Percentiles rank a stretch among this genome's conserved stretches.
Evolutionary conservation across 2,329 filamentous ascomycete genomes (phyloP).

Genomic region (Cladophialophora immunda): DNA sequence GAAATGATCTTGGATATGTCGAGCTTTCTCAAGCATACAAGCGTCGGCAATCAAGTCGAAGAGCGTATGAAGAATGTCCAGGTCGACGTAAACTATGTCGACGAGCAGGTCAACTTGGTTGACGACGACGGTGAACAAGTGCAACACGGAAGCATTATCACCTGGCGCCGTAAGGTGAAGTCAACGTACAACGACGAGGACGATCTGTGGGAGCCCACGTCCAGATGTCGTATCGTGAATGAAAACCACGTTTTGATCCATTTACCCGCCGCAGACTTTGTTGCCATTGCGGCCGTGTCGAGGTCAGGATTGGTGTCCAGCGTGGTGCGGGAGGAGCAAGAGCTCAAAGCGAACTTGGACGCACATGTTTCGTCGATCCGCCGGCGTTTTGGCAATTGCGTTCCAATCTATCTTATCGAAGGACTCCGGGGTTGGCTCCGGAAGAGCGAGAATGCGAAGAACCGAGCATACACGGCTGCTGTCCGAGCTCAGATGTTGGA

Average conservation of each 20-base stretch:
- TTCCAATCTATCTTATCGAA: slow-evolving; percentile 75
- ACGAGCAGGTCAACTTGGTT: slow-evolving; percentile 37
- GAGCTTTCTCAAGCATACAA: slow-evolving; percentile 59
- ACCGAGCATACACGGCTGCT: slow-evolving; percentile 72
- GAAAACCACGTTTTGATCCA: slow-evolving; percentile 72
- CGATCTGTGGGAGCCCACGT: slow-evolving; percentile 71
- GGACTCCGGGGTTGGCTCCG: slow-evolving; percentile 72
- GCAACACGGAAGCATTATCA: slow-evolving; percentile 59
- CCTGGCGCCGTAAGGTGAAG: slow-evolving; percentile 74
- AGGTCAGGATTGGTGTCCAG: slow-evolving; percentile 43
- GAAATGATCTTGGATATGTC: slow-evolving; percentile 83
- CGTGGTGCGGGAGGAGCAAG: slow-evolving; percentile 28
- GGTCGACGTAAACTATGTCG: slow-evolving; percentile 50
- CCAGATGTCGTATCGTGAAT: slow-evolving; percentile 52
- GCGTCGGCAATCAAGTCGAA: slow-evolving; percentile 53
- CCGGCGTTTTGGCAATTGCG: slow-evolving; percentile 60
- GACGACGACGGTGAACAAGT: slow-evolving; percentile 50
- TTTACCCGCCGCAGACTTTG: slow-evolving; percentile 71
- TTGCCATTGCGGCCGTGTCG: slow-evolving; percentile 59
- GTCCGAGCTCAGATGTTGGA: slow-evolving; percentile 63
- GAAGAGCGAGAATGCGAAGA: slow-evolving; percentile 72
- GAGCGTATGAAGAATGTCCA: slow-evolving; percentile 54
- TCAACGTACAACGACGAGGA: slow-evolving; percentile 68
- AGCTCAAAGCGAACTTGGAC: slow-evolving; percentile 63
- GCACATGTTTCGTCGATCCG: slow-evolving; percentile 67